Evolutionary conservation across 257 asterid genomes (phyloP), one percentile per base, ranked within the genome.

Genomic region (Mitragyna speciosa): DNA sequence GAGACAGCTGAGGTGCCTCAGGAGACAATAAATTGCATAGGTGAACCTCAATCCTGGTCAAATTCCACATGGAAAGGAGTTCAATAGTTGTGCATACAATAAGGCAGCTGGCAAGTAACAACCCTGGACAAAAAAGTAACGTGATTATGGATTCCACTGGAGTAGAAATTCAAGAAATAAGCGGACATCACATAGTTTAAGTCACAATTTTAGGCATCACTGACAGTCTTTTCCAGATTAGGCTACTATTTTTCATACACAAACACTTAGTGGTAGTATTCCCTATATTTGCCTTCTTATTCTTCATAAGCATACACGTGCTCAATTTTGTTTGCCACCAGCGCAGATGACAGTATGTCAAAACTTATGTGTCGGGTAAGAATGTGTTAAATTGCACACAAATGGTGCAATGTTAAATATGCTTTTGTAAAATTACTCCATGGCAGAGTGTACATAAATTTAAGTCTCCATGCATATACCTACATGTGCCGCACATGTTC

Each of bases 51-150:
- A 96, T 86, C 85, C 99, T 91, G 73, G 99, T 96, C 92, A 96
- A 86, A 85, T 96, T 96, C 99, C 99, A 92, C 98, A 96, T 94
- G 51, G 99, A 92, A 80, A 96, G 89, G 79, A 96, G 98, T 85
- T 92, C 96, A 41, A 91, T 83, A 77, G 82, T 77, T 22, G 98
- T 91, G 85, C 97, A 94, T 84, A 84, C 74, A 9, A 88, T 90
- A 78, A 73, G 97, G 89, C 89, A 86, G 75, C 85, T 85, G 20
- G 79, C 90, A 71, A 92, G 83, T 72, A 78, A 63, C 84, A 96
- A 78, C 85, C 99, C 99, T 96, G 92, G 77, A 79, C 68, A 77
- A 72, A 80, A 79, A 61, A 74, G 24, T 31, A 66, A 70, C 6
- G 68, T 15, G 33, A 48, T 45, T 26, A 59, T 17, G 20, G 59